phyloP scores from a whole-genome alignment of 345 rosid genomes.

The Euclidium syriacum region DNA sequence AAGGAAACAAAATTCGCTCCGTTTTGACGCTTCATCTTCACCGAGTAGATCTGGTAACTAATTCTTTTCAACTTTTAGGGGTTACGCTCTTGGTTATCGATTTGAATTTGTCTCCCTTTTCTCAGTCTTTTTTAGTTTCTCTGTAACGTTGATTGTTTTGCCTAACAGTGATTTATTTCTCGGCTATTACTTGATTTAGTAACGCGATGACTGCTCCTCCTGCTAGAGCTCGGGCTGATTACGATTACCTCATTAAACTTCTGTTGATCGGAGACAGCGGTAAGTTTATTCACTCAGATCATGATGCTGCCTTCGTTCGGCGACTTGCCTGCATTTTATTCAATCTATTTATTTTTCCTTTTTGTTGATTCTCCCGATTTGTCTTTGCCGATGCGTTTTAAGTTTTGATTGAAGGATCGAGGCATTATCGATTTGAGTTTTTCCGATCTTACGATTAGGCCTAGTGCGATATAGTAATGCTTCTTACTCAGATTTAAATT shows the following conservation, averaged over 20 bases:
- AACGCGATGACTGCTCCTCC: constrained; percentile 63
- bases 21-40: constrained; percentile 25
- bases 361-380: neutral
- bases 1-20: constrained; percentile 15
- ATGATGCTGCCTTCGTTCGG: neutral
- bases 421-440: neutral
- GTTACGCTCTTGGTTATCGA: neutral
- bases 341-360: neutral
- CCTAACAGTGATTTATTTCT: neutral
- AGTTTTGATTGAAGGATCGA: neutral
- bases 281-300: constrained; percentile 12
- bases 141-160: neutral
- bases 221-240: constrained; percentile 77
- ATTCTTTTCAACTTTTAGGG: neutral
- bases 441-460: neutral
- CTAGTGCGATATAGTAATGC: neutral
- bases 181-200: neutral
- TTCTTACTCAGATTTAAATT: constrained; percentile 5
- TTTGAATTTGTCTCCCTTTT: neutral
- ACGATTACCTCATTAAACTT: constrained; percentile 67
- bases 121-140: neutral
- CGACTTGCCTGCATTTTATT: neutral
- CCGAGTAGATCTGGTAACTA: constrained; percentile 42
- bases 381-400: neutral
- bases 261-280: constrained; percentile 45